phyloP scores from a whole-genome alignment of 768 basidiomycete genomes.

The Hortiboletus campestris region DNA sequence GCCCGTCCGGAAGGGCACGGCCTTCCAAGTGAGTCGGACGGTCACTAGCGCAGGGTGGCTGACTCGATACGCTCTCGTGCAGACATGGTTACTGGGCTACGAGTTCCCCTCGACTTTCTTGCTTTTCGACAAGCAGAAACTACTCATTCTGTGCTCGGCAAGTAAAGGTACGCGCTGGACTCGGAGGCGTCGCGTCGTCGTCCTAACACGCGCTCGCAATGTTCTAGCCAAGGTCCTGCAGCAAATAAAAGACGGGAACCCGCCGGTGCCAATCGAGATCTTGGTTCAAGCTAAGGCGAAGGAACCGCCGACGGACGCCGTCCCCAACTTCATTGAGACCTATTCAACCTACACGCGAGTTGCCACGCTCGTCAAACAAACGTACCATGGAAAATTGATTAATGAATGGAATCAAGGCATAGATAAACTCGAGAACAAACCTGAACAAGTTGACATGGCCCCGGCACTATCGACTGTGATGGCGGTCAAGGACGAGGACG shows the following conservation, averaged over 20 bases:
- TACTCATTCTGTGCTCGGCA: slow-evolving; percentile 80
- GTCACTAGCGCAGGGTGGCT: not conserved
- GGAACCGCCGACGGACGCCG: slow-evolving; percentile 70
- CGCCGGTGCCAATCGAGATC: slow-evolving; percentile 68
- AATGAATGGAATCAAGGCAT: slow-evolving; percentile 80
- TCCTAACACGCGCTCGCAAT: slow-evolving; percentile 13
- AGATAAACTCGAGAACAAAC: slow-evolving; percentile 51
- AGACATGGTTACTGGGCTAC: slow-evolving; percentile 97
- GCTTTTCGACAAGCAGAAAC: slow-evolving; percentile 73
- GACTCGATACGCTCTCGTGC: slow-evolving; percentile 6
- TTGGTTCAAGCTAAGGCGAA: slow-evolving; percentile 77
- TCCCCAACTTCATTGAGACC: slow-evolving; percentile 62
- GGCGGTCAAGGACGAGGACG: slow-evolving; percentile 89
- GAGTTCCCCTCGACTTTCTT: slow-evolving; percentile 95
- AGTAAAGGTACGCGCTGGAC: slow-evolving; percentile 66
- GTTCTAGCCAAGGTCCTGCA: slow-evolving; percentile 76
- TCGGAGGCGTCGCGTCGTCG: slow-evolving; percentile 1
- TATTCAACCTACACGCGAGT: slow-evolving; percentile 65
- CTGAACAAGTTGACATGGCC: slow-evolving; percentile 78
- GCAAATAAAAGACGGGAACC: slow-evolving; percentile 63
- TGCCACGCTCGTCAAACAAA: slow-evolving; percentile 79
- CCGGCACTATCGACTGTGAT: slow-evolving; percentile 74
- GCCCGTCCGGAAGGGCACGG: slow-evolving; percentile 86
- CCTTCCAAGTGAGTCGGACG: slow-evolving; percentile 68
- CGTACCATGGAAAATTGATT: slow-evolving; percentile 80